Conservation (phyloP, 2,329 filamentous ascomycete genomes). For the Cladosporium sp. region DNA sequence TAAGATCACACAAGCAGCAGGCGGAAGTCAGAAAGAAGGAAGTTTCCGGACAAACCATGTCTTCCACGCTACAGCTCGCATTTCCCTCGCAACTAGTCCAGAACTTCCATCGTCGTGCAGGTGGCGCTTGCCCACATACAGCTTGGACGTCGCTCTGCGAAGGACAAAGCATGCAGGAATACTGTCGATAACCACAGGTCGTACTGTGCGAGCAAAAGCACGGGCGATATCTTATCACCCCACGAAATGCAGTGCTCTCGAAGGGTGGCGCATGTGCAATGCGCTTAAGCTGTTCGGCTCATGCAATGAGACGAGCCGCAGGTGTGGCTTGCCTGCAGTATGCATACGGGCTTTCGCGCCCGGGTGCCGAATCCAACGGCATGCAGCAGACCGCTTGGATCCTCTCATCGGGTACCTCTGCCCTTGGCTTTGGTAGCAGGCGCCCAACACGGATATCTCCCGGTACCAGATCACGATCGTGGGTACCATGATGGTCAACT, state of each 20-base stretch:
- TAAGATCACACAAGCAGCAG: background rate
- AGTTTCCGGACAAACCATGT: background rate
- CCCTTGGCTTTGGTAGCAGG: background rate
- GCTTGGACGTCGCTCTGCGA: background rate
- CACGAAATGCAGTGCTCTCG: background rate
- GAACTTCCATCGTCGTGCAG: background rate
- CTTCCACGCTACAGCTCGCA: background rate
- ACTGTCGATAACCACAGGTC: background rate
- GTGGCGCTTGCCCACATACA: background rate
- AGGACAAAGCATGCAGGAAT: background rate
- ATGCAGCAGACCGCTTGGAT: background rate
- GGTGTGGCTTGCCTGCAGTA: background rate
- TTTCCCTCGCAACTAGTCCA: background rate
- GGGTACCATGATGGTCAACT: background rate
- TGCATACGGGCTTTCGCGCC: background rate
- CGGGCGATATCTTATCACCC: background rate
- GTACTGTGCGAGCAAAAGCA: background rate
- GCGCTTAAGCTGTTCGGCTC: background rate
- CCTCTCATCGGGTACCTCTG: background rate
- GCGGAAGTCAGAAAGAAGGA: constrained; percentile 1
- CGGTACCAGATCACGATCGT: background rate
- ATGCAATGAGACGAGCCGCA: background rate
- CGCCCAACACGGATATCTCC: background rate
- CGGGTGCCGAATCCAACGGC: background rate
- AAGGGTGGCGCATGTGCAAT: background rate